phyloP scores from a whole-genome alignment of 2,329 filamentous ascomycete genomes.

The Meredithiella fracta region DNA sequence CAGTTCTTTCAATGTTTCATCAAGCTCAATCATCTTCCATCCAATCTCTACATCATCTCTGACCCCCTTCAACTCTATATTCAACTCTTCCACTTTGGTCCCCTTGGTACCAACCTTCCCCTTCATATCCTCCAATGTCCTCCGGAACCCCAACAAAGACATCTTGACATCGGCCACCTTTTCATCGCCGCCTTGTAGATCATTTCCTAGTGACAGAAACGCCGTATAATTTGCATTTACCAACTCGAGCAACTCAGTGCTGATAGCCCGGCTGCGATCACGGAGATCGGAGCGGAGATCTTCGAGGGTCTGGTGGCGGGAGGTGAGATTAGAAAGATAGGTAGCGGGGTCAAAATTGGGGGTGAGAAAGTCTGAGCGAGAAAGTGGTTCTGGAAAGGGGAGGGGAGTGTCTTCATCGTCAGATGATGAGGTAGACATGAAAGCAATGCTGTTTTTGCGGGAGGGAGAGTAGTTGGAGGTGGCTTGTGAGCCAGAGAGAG shows the following conservation, averaged over 20 bases:
- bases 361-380: conserved; percentile 65
- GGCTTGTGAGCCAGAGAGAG: conserved; percentile 7
- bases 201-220: conserved; percentile 68
- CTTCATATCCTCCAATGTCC: conserved; percentile 63
- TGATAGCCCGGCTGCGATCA: conserved; percentile 61
- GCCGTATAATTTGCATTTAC: conserved; percentile 92
- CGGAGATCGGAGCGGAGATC: conserved; percentile 78
- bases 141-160: conserved; percentile 66
- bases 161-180: conserved; percentile 81
- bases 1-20: conserved; percentile 43
- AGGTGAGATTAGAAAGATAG: conserved; percentile 62
- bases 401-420: conserved; percentile 43
- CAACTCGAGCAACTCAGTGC: conserved; percentile 75
- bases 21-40: conserved; percentile 48
- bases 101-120: conserved; percentile 46
- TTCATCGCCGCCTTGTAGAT: conserved; percentile 75
- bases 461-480: conserved; percentile 9
- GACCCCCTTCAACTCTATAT: conserved; percentile 51
- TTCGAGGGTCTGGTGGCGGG: conserved; percentile 89
- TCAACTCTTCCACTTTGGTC: conserved; percentile 42
- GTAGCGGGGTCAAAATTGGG: conserved; percentile 60
- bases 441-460: conserved; percentile 8
- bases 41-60: conserved; percentile 45
- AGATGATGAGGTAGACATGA: conserved; percentile 17
- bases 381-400: conserved; percentile 74